A percentile compares a stretch with the other conserved stretches of the same genome.
phyloP scores from a whole-genome alignment of 2,329 filamentous ascomycete genomes.

The Cladorrhinum sp. region DNA sequence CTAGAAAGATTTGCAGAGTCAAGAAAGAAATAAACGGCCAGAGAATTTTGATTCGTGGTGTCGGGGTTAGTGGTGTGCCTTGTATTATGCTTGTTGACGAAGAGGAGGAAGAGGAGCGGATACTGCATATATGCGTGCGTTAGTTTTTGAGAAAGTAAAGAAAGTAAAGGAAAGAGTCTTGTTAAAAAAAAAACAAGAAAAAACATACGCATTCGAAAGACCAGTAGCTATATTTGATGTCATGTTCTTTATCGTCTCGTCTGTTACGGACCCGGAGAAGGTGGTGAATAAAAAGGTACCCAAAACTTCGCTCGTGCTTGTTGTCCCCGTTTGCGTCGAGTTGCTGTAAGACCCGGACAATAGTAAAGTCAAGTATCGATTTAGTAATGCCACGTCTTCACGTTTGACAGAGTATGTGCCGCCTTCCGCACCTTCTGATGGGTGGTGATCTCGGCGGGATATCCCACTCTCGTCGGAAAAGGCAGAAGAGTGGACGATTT shows the following conservation, averaged over 20 bases:
- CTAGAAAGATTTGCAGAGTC: conserved; percentile 23
- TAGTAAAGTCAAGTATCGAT: conserved; percentile 19
- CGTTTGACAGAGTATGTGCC: conserved; percentile 21
- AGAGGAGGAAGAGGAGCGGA: conserved; percentile 21
- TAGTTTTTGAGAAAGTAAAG: neutral
- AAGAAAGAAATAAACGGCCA: conserved; percentile 30
- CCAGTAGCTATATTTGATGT: conserved; percentile 28
- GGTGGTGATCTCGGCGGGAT: neutral
- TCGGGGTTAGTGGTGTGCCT: conserved; percentile 20
- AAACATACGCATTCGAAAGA: conserved; percentile 29
- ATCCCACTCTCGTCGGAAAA: conserved; percentile 2
- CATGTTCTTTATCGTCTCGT: conserved; percentile 22
- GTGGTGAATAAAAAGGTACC: conserved; percentile 22
- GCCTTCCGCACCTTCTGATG: neutral
- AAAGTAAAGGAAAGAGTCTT: neutral
- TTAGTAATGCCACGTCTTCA: conserved; percentile 18
- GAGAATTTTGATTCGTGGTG: conserved; percentile 25
- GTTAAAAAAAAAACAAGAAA: neutral
- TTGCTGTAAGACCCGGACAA: conserved; percentile 26
- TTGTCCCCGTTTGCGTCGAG: conserved; percentile 12
- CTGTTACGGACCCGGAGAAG: neutral
- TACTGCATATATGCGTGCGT: conserved; percentile 11
- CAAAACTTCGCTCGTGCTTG: conserved; percentile 21
- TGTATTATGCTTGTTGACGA: neutral
- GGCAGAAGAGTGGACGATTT: conserved; percentile 18